A percentile compares a stretch with the other conserved stretches of the same genome.
These are phyloP conservation scores for Saksenaea oblongispora DNA, from an alignment of 371 early-diverging fungal species.

Conservation along the genomic window DNA sequence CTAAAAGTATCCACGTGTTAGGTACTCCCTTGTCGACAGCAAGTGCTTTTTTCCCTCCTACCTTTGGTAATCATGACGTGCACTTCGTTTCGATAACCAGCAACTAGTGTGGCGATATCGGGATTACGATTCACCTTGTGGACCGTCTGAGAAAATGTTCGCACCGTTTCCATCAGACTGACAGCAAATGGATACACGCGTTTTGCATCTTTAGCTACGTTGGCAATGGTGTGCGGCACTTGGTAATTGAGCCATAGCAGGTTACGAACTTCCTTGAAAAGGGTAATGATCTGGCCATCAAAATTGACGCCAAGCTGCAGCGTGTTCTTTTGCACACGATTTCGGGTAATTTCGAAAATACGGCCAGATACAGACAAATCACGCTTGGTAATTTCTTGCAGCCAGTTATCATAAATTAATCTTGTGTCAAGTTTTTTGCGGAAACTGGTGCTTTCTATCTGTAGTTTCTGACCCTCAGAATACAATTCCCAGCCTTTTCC, in stretches of 20 bases:
- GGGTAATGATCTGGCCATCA: constrained; percentile 90
- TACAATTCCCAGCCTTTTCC: constrained; percentile 98
- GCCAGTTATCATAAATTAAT: constrained; percentile 91
- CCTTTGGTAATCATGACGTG: constrained; percentile 90
- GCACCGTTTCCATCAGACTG: constrained; percentile 90
- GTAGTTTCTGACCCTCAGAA: constrained; percentile 94
- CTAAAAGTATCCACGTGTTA: constrained; percentile 1
- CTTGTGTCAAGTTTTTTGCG: constrained; percentile 90
- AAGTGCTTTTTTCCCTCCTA: constrained; percentile 4
- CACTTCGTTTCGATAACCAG: constrained; percentile 90
- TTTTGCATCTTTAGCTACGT: constrained; percentile 94
- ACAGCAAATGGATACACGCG: constrained; percentile 98
- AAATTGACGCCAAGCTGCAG: constrained; percentile 92
- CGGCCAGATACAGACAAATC: constrained; percentile 89
- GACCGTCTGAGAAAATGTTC: constrained; percentile 90
- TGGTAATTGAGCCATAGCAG: constrained; percentile 90
- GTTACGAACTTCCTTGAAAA: constrained; percentile 98
- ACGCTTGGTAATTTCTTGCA: constrained; percentile 81
- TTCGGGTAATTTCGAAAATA: constrained; percentile 88
- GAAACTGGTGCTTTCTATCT: constrained; percentile 90
- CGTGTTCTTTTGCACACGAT: constrained; percentile 76
- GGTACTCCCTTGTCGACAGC: constrained; percentile 20
- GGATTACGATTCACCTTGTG: constrained; percentile 78
- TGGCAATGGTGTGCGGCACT: constrained; percentile 92
- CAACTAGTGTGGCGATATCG: constrained; percentile 80